Conservation (phyloP, 2,329 filamentous ascomycete species). For the Furcasterigmium sp. region DNA sequence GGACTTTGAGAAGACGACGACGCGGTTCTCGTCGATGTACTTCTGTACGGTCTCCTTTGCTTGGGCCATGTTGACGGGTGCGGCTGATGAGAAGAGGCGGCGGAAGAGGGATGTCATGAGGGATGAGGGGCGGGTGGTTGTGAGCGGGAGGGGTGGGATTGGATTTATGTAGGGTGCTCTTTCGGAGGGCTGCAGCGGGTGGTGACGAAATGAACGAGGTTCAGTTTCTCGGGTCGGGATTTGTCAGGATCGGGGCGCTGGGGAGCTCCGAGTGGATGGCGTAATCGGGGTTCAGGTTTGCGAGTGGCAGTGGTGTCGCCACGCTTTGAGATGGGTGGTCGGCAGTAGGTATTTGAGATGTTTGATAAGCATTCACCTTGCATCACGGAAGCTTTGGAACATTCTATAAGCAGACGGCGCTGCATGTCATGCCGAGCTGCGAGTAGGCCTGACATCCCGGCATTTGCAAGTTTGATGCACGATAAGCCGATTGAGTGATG, state of each 20-base stretch:
- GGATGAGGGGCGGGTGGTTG: background rate
- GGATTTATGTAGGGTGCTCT: background rate
- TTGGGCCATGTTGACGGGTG: slow-evolving; percentile 70
- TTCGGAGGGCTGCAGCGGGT: background rate
- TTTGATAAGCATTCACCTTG: no score
- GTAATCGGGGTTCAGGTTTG: background rate
- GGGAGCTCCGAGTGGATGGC: background rate
- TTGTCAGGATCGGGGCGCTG: background rate
- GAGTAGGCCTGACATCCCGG: no score
- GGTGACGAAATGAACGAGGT: background rate
- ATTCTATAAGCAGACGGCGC: no score
- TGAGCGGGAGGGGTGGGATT: background rate
- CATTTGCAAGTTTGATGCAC: no score
- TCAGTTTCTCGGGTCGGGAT: slow-evolving; percentile 4
- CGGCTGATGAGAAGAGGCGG: slow-evolving; percentile 60
- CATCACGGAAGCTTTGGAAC: no score
- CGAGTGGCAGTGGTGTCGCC: no score
- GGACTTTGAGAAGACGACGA: slow-evolving; percentile 95
- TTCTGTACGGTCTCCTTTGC: slow-evolving; percentile 77
- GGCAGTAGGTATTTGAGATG: no score
- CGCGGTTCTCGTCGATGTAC: slow-evolving; percentile 84
- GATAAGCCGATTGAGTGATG: no score
- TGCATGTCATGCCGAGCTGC: no score
- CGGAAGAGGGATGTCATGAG: slow-evolving; percentile 54
- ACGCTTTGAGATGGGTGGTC: no score